phyloP scores from a whole-genome alignment of 2,329 filamentous ascomycete genomes.

The Tolypocladium ophioglossoides region DNA sequence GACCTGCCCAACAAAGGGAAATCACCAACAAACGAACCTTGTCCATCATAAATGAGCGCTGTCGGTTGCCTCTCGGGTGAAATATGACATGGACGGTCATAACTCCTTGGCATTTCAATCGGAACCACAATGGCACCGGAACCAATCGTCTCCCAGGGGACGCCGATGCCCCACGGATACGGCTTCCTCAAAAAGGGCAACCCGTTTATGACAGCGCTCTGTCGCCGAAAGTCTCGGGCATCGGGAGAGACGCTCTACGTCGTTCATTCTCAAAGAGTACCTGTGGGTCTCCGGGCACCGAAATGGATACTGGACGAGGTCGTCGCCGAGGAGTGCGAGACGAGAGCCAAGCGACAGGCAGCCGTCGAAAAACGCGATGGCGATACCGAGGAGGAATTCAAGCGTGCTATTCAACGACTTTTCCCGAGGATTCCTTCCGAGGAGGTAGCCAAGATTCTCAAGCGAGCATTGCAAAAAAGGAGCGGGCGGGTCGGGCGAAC shows the following conservation, averaged over 20 bases:
- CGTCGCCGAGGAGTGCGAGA: slow-evolving; percentile 16
- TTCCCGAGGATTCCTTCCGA: slow-evolving; percentile 30
- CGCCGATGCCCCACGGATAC: slow-evolving; percentile 27
- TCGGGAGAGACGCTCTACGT: slow-evolving; percentile 22
- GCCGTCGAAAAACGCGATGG: slow-evolving; percentile 23
- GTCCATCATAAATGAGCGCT: not conserved
- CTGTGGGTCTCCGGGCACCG: slow-evolving; percentile 30
- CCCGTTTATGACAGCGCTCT: slow-evolving; percentile 29
- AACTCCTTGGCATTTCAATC: not conserved
- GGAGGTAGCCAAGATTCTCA: slow-evolving; percentile 23
- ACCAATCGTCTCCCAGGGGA: slow-evolving; percentile 10
- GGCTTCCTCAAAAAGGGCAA: slow-evolving; percentile 30
- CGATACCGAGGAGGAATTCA: slow-evolving; percentile 19
- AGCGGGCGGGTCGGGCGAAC: slow-evolving; percentile 37
- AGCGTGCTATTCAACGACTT: slow-evolving; percentile 20
- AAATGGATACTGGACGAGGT: slow-evolving; percentile 17
- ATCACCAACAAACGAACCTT: not conserved
- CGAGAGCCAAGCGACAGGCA: slow-evolving; percentile 18
- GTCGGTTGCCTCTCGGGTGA: not conserved
- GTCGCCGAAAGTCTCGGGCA: slow-evolving; percentile 25
- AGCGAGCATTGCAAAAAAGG: slow-evolving; percentile 31
- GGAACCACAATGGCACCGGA: slow-evolving; percentile 4
- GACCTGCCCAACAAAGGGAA: not conserved
- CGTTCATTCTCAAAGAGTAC: slow-evolving; percentile 16
- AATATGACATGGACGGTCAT: not conserved